Evolutionary conservation across 371 early-diverging fungal genomes (phyloP), one percentile per base, ranked within the genome.

Genomic region (Amoeboaphelidium protococcarum): DNA sequence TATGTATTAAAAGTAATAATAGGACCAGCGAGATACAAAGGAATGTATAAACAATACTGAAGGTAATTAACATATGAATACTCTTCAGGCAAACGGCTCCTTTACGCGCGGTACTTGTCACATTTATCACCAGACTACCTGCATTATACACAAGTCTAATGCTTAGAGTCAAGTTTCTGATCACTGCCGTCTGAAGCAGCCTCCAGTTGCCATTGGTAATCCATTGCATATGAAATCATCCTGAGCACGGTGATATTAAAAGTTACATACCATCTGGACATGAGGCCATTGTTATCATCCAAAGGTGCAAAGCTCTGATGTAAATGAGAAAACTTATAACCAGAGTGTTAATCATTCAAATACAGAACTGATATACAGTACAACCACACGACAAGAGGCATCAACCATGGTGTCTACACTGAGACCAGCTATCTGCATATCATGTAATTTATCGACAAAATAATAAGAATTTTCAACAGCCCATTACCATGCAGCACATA

Each of bases 1-100:
- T 82, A 91, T 50, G 82, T 75, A 59, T 91, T 91, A 62, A 73
- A 94, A 0, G 88, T 77, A 50, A 90, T 76, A 45, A 94, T 88
- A 4, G 95, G 95, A 0, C 95, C 95, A 23, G 91, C 86, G 26
- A 90, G 58, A 50, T 80, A 87, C 26, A 94, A 65, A 0, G 95
- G 95, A 1, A 78, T 71, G 51, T 94, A 94, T 10, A 84, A 52
- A 12, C 78, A 53, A 57, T 85, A 91, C 0, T 75, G 66, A 47
- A 82, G 58, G 53, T 80, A 92, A 52, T 78, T 64, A 42, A 61
- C 45, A 45, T 77, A 68, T 48, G 63, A 74, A 61, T 85, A 94
- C n/a, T n/a, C n/a, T n/a, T n/a, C n/a, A n/a, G n/a, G n/a, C n/a
- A 49, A 26, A 20, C 24, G 48, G 47, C 2, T 40, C 47, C 16